Base-by-base conservation (phyloP, 208 protist species). In the Leishmania martiniquensis region DNA sequence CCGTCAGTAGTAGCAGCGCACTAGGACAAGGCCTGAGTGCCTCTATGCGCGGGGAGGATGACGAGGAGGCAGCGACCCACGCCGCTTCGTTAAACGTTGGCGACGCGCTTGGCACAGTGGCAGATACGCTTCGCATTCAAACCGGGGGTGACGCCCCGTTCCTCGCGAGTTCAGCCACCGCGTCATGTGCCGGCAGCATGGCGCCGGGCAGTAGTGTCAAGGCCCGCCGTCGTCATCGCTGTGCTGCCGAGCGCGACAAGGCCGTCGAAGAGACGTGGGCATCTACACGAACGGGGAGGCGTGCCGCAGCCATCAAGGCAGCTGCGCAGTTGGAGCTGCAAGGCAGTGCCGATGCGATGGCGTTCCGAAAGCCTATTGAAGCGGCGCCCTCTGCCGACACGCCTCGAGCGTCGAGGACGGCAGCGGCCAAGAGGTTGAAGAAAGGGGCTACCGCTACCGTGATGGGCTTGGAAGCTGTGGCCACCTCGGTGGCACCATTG, bases 251-350 rank as follows among this genome's bases (percentile, higher is more conserved):
- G n/a, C 84, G 84, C 47, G 51, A 83, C 68, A 69, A 82, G 25
- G 68, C 70, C 22, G 57, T 93, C 12, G 89, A 90, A 79, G 89
- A 93, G 73, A 82, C 87, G 72, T 93, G 89, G 89, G 80, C 79
- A 9, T 83, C 86, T n/a, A 80, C 86, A 34, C 86, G 89, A 7
- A 80, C 84, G 25, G 85, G 76, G 68, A 77, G 89, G 54, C 81
- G 85, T n/a, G 77, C 84, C 45, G 77, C 81, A 12, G 70, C 80
- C 4, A 78, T 75, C 34, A 82, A 77, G 72, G 72, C 66, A 34
- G 78, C 62, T 45, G 66, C 49, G 72, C 51, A 75, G 55, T 62
- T 49, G 67, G 65, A 66, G 45, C 39, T 74, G 29, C 54, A 42
- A 32, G 72, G 39, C 55, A 13, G 20, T 3, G 25, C 49, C 17